phyloP scores from a whole-genome alignment of 352 stramenopile genomes.

The Phytophthora sp. region DNA sequence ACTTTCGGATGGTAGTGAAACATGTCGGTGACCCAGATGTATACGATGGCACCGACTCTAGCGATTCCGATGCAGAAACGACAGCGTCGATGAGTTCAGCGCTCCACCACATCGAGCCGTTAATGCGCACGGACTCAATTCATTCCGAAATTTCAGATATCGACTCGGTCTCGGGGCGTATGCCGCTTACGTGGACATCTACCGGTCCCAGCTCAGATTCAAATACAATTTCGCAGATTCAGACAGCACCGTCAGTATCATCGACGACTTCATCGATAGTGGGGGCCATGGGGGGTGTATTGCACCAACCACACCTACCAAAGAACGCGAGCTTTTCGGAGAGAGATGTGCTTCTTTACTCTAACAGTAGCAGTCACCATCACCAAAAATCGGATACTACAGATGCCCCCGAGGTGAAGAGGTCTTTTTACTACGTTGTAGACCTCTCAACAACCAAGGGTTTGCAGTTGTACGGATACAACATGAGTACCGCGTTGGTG shows the following conservation, averaged over 20 bases:
- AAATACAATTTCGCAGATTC: constrained; percentile 28
- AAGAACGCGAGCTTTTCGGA: constrained; percentile 48
- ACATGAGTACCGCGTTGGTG: constrained; percentile 69
- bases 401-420: constrained; percentile 33
- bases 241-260: constrained; percentile 28
- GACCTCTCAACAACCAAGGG: constrained; percentile 68
- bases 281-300: constrained; percentile 22
- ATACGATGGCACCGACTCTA: constrained; percentile 30
- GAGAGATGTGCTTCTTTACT: constrained; percentile 64
- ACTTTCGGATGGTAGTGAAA: constrained; percentile 40
- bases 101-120: constrained; percentile 40
- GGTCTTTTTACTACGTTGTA: constrained; percentile 80
- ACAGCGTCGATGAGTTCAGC: constrained; percentile 42
- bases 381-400: constrained; percentile 14
- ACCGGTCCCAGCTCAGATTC: constrained; percentile 47
- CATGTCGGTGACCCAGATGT: constrained; percentile 15
- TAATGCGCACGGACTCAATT: constrained; percentile 62
- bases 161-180: constrained; percentile 51
- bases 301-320: constrained; percentile 19
- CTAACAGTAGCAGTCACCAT: constrained; percentile 24
- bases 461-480: constrained; percentile 75
- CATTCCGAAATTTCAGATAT: constrained; percentile 78
- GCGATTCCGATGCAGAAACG: constrained; percentile 46
- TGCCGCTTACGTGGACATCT: constrained; percentile 41
- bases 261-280: constrained; percentile 39